These are phyloP conservation scores for Aspergillus diversus DNA, from an alignment of 495 filamentous ascomycete species.

Conservation along the genomic window DNA sequence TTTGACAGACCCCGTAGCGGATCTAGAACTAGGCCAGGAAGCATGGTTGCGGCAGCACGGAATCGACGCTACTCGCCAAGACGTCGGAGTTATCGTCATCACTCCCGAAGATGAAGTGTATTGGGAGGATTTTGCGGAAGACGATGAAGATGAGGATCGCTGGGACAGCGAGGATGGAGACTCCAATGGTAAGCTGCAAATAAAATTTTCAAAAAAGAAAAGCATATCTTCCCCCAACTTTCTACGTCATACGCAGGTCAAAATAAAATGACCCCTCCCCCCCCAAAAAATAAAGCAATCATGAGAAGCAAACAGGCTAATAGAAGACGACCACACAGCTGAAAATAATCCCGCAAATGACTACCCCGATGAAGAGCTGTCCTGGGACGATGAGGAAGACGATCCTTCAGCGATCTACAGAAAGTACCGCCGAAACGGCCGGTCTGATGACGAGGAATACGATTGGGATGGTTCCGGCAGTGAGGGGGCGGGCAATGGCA, in stretches of 20 bases:
- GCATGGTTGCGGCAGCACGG: conserved; percentile 34
- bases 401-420: conserved; percentile 53
- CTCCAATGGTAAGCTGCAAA: conserved; percentile 54
- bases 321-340: conserved; percentile 37
- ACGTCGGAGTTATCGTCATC: conserved; percentile 63
- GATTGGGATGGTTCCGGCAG: conserved; percentile 54
- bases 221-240: background rate
- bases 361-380: conserved; percentile 69
- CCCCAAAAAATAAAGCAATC: conserved; percentile 3
- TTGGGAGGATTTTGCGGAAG: conserved; percentile 61
- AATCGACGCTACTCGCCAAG: conserved; percentile 37
- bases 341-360: conserved; percentile 69
- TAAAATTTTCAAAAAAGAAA: background rate
- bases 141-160: conserved; percentile 53
- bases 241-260: background rate
- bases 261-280: background rate
- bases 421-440: conserved; percentile 39
- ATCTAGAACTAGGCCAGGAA: conserved; percentile 35
- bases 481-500: conserved; percentile 31
- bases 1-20: conserved; percentile 39
- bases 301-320: conserved; percentile 16
- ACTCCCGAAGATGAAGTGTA: conserved; percentile 58
- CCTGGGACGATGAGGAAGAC: conserved; percentile 59
- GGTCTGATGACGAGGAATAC: conserved; percentile 61
- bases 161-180: conserved; percentile 66